Percentiles rank a stretch among this genome's conserved stretches.
phyloP scores from a whole-genome alignment of 2,329 filamentous ascomycete genomes.

The Ceratocystis ficicola region DNA sequence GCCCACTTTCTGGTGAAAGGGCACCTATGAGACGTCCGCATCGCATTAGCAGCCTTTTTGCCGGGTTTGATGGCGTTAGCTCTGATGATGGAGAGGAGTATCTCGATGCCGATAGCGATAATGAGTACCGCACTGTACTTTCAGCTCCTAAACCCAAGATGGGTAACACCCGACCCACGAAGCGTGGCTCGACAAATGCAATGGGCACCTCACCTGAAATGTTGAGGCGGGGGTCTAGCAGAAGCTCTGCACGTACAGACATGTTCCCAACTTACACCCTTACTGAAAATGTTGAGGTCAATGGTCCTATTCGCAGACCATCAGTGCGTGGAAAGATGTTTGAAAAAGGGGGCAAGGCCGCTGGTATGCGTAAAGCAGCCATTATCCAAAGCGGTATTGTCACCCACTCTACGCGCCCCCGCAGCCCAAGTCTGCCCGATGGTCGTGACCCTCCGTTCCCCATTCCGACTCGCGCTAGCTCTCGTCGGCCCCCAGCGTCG shows the following conservation, averaged over 20 bases:
- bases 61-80: slow-evolving; percentile 63
- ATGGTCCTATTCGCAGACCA: slow-evolving; percentile 27
- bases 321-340: slow-evolving; percentile 24
- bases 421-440: slow-evolving; percentile 54
- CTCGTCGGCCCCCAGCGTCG: slow-evolving; percentile 56
- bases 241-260: slow-evolving; percentile 33
- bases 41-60: slow-evolving; percentile 73
- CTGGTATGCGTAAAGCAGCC: slow-evolving; percentile 62
- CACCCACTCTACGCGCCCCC: slow-evolving; percentile 46
- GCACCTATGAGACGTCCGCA: slow-evolving; percentile 55
- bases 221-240: slow-evolving; percentile 26
- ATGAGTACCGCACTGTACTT: slow-evolving; percentile 54
- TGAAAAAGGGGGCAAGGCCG: slow-evolving; percentile 33
- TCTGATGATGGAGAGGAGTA: slow-evolving; percentile 56
- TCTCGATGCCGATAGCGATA: slow-evolving; percentile 50
- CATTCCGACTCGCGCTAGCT: slow-evolving; percentile 80
- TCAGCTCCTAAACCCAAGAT: slow-evolving; percentile 41
- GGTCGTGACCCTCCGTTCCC: slow-evolving; percentile 67
- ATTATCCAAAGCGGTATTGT: slow-evolving; percentile 70
- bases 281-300: slow-evolving; percentile 24
- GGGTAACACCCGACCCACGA: slow-evolving; percentile 30
- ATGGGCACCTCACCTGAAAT: slow-evolving; percentile 34
- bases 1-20: slow-evolving; percentile 50
- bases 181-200: slow-evolving; percentile 34
- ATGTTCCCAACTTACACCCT: slow-evolving; percentile 36